Evolutionary conservation across 768 basidiomycete species (phyloP), one percentile per base, ranked within the genome.

Genomic region (Hypsizygus marmoreus): DNA sequence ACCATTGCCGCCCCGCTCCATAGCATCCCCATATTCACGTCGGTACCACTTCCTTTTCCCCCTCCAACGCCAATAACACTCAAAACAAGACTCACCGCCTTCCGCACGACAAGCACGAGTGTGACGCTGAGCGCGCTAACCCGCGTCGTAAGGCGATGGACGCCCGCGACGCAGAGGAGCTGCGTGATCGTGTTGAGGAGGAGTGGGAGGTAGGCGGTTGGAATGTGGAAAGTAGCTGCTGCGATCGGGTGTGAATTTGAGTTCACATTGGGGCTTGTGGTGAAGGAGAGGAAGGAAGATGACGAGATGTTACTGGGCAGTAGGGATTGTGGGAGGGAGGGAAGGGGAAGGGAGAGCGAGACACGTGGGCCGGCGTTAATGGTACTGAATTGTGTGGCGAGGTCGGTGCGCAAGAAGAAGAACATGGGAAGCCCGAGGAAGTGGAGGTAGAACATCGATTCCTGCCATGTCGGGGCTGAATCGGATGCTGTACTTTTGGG

Each of bases 381-480:
- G 0, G 64, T 51, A 2, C 56, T 46, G 19, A 81, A 60, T 53
- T 86, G 85, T 0, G 59, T 44, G 6, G 56, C 32, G 45, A 92
- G 70, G 57, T 79, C 79, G 14, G 69, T 56, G 1, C 80, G 68
- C 29, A 88, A 69, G 45, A 80, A 79, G 47, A 76, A 49, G 69
- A 93, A 92, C 73, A 91, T 75, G 5, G 89, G 91, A 10, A 93
- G 73, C 10, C 84, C 80, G 42, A 92, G 78, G 57, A 85, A 81
- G 65, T 93, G 91, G 16, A 90, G 75, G 69, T 93, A 97, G 70
- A 95, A 97, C 80, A 97, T 82, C 39, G 82, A 85, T 67, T 97
- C 94, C 58, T 87, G 81, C 94, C 94, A 97, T 33, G 79, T 42
- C 4, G 50, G 43, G 20, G 40, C n/a, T 10, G 17, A 2, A 13